Base-by-base conservation (phyloP, 2,329 filamentous ascomycete genomes). In the Xylaria sp. region DNA sequence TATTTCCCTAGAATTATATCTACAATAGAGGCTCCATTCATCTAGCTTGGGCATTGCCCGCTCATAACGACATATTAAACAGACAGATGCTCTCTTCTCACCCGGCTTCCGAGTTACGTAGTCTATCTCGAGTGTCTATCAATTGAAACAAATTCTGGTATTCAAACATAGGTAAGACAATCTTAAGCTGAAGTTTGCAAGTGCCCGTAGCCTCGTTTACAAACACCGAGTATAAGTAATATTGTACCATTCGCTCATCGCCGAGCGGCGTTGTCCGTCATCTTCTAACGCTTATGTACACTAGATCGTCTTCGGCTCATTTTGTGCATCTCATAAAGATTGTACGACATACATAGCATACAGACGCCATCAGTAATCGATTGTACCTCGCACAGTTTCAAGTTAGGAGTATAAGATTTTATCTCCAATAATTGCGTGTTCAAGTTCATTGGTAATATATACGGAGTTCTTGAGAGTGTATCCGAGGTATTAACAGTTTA, bases 211-310 rank as follows among this genome's bases (percentile, higher is more conserved):
- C 1, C 28, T 4, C 1, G 5, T 28, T 55, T 13, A 36, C 18
- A 23, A 3, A 39, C 3, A 25, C 48, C 25, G 25, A n/a, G 3
- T 10, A 51, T 49, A 49, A 25, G 23, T 33, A 36, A 33, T 33
- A 3, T 23, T 5, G 52, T 43, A 54, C 15, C 25, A 12, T 23
- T 63, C 31, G 25, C 39, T 63, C 49, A 25, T 46, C 59, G 60
- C 55, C 36, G 31, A 55, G 25, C 64, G 67, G 64, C 67, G 67
- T 18, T 43, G 23, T 64, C 67, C 67, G 64, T 28, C n/a, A 48
- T 60, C 15, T n/a, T 15, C 41, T 33, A n/a, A 43, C 5, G 33
- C 10, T 41, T 56, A 57, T 43, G n/a, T 31, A 52, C 46, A 52
- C 28, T 43, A 48, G 59, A 25, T 13, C 39, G 13, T 36, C 36